These are phyloP conservation scores for Erysimum cheiranthoides DNA, from an alignment of 345 rosid species.

Conservation along the genomic window DNA sequence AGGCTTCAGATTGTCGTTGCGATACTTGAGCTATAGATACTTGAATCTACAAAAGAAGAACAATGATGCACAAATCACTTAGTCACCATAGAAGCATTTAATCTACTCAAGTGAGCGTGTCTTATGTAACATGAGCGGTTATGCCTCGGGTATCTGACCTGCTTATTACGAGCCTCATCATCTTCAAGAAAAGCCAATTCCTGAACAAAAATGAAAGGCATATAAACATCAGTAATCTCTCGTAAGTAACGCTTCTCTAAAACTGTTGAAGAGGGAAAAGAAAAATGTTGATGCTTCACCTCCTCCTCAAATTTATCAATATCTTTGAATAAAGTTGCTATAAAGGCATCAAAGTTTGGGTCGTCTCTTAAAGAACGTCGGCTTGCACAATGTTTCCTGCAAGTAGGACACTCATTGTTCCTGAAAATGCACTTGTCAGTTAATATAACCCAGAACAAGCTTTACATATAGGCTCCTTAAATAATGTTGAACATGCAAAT, in stretches of 20 bases:
- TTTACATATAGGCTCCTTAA: constrained; percentile 11
- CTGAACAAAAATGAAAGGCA: constrained; percentile 49
- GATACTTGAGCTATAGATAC: constrained; percentile 87
- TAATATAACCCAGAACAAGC: constrained; percentile 9
- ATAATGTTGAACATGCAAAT: constrained; percentile 32
- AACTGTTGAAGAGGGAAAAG: constrained; percentile 16
- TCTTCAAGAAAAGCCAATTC: constrained; percentile 88
- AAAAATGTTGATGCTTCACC: constrained; percentile 52
- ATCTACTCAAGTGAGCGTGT: background rate
- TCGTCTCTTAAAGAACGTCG: constrained; percentile 96
- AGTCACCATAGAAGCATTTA: constrained; percentile 7
- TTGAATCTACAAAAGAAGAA: constrained; percentile 69
- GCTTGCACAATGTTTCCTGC: constrained; percentile 97
- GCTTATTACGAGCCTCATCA: constrained; percentile 82
- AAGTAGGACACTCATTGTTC: constrained; percentile 98
- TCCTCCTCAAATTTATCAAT: constrained; percentile 81
- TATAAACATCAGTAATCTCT: constrained; percentile 27
- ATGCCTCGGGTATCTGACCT: constrained; percentile 54
- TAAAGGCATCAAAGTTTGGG: constrained; percentile 87
- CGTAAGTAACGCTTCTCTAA: constrained; percentile 14
- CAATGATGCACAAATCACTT: constrained; percentile 6
- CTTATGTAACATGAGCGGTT: constrained; percentile 25
- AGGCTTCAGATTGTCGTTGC: constrained; percentile 80
- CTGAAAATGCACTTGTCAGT: constrained; percentile 51
- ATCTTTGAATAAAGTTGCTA: constrained; percentile 79